Conservation (phyloP, 2,329 filamentous ascomycete species). For the Curvularia hawaiiensis region DNA sequence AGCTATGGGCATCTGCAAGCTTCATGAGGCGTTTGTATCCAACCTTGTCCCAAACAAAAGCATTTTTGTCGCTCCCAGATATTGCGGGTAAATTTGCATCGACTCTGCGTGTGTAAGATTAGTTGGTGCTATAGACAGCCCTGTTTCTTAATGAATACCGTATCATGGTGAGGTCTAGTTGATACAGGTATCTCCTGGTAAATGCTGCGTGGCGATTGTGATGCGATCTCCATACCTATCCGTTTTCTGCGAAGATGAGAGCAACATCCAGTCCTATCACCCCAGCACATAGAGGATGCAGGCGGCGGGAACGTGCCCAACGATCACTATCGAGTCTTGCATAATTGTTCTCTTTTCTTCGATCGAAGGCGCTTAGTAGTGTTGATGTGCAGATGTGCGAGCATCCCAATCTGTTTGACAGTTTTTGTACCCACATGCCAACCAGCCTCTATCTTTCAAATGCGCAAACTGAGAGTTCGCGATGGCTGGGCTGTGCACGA, state of each 20-base stretch:
- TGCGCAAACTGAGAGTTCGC: neutral
- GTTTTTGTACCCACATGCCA: neutral
- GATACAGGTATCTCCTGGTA: conserved; percentile 27
- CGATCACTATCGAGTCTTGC: conserved; percentile 21
- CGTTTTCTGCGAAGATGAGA: conserved; percentile 22
- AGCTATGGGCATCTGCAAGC: conserved; percentile 20
- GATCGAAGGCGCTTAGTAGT: neutral
- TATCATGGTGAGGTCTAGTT: conserved; percentile 30
- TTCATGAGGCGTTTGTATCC: conserved; percentile 24
- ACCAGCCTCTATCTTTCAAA: neutral
- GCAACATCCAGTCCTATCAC: conserved; percentile 25
- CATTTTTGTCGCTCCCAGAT: conserved; percentile 25
- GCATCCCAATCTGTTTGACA: no score
- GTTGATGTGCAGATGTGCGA: neutral
- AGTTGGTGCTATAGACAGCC: neutral
- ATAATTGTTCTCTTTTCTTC: conserved; percentile 1
- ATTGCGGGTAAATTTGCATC: conserved; percentile 28
- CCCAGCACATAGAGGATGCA: conserved; percentile 1
- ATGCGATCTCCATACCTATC: conserved; percentile 20
- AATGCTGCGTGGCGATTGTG: conserved; percentile 22
- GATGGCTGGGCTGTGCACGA: neutral
- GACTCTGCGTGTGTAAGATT: conserved; percentile 11
- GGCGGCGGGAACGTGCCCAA: conserved; percentile 11
- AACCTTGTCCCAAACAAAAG: conserved; percentile 24
- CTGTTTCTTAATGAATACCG: neutral